Conservation (phyloP, 1,284 basidiomycete genomes). For the Coriolopsis trogii region DNA sequence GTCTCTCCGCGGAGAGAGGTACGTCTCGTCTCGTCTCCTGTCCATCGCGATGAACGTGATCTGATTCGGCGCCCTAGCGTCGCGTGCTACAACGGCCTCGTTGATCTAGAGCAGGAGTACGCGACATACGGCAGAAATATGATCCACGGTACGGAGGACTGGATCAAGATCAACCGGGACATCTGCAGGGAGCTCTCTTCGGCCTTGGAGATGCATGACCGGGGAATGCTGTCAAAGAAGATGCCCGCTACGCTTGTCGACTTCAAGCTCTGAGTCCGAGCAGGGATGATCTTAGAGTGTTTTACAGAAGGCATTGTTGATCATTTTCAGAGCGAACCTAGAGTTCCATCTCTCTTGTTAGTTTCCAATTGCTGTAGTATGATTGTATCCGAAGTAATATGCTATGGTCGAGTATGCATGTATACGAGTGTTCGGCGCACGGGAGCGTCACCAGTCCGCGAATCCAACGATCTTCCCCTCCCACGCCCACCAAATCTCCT, state of each 20-base stretch:
- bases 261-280: background rate
- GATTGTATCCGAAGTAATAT: background rate
- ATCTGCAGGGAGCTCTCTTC: slow-evolving; percentile 32
- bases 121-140: slow-evolving; percentile 38
- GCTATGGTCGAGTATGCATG: background rate
- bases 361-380: background rate
- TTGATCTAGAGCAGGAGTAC: slow-evolving; percentile 47
- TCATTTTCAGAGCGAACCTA: no score
- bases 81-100: slow-evolving; percentile 42
- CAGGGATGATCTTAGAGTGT: no score
- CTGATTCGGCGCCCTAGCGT: slow-evolving; percentile 27
- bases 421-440: background rate
- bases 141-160: slow-evolving; percentile 37
- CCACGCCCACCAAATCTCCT: slow-evolving; percentile 84
- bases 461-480: slow-evolving; percentile 74
- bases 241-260: slow-evolving; percentile 40
- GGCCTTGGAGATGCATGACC: slow-evolving; percentile 41
- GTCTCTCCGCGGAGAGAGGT: slow-evolving; percentile 44
- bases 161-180: slow-evolving; percentile 35
- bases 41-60: background rate
- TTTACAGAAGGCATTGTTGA: no score
- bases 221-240: slow-evolving; percentile 35
- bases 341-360: no score
- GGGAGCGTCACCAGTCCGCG: slow-evolving; percentile 54
- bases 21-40: slow-evolving; percentile 10